Evolutionary conservation across 371 early-diverging fungal species (phyloP), one percentile per base, ranked within the genome.

Genomic region (Sporodiniella umbellata): DNA sequence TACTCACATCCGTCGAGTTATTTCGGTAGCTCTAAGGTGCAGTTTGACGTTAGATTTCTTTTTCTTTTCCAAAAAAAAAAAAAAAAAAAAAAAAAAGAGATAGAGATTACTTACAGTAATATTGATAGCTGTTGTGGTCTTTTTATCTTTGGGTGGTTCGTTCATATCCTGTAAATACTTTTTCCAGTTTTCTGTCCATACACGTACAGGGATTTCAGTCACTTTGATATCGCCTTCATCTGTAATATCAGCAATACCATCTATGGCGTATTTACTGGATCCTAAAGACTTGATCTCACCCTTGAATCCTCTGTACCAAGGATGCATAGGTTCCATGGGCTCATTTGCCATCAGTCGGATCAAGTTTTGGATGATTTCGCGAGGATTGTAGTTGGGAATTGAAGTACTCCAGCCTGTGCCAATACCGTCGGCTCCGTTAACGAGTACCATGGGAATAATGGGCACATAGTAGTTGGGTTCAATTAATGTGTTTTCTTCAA

Each of bases 401-500:
- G 47, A 75, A 0, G 93, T 86, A 64, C 89, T 89, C 93, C 92
- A 93, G 7, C 70, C 99, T 11, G 99, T 99, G 30, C 99, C 99
- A 52, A 99, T 99, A 56, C 99, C 99, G 23, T 98, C 96, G 1
- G 92, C 84, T 23, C 99, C 99, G 68, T 99, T 99, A 8, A 99
- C 84, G 17, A 99, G 75, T 0, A 99, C 84, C 93, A 99, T 90
- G 0, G 99, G 99, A 3, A 99, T 62, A 30, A 99, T 86, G 1
- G 99, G 99, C 7, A 99, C 71, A 71, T 95, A 98, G 93, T 93
- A 99, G 51, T 89, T 84, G 10, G 99, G 99, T 72, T 99, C 99
- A 43, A 99, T 95, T 18, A 63, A 66, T 54, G 89, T 82, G 38
- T 94, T 95, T 60, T 99, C 99, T 48, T 99, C 99, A 31, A 87